Evolutionary conservation across 2,329 filamentous ascomycete genomes (phyloP), one percentile per base, ranked within the genome.

Genomic region (Emergomyces orientalis): DNA sequence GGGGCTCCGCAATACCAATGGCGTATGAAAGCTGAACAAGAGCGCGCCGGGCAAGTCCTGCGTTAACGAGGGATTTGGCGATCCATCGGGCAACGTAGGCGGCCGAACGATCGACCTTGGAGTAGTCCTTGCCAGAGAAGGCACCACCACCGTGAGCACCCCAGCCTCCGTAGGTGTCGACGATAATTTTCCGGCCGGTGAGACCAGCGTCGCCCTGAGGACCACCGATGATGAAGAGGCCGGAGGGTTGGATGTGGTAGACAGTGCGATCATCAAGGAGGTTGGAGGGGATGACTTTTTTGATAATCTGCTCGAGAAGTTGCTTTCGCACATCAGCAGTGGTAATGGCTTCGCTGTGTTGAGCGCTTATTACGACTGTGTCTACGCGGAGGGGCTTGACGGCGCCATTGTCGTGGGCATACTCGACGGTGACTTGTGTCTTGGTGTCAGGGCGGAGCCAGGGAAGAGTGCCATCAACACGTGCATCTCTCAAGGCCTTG

Each of bases 111-210:
- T 99, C 94, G 80, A 99, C 94, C 87, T 99, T 99, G 86, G 91
- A 97, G 87, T 97, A 99, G 80, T 99, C 94, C 88, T 99, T 99
- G 75, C 94, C 94, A 74, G 94, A 97, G 89, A 99, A 99, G 79
- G 94, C 94, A 88, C 94, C 94, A 84, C 94, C 94, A 85, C 94
- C 94, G 85, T 99, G 94, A 72, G 94, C 94, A 82, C 94, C 94
- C 94, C 94, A 97, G 74, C 94, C 94, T 84, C 94, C 94, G 83
- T 99, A 99, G 79, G 94, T 97, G 83, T 99, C 94, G 78, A 99
- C 94, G 70, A 97, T 89, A 86, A 99, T 99, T 88, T 99, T 99
- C 76, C 94, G 92, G 79, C 94, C 94, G 68, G 94, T 99, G 69
- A 99, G 86, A 86, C 94, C 94, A 73, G 94, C 94, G 74, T 99